phyloP scores from a whole-genome alignment of 306 rosid genomes.

The Potentilla sterilis region DNA sequence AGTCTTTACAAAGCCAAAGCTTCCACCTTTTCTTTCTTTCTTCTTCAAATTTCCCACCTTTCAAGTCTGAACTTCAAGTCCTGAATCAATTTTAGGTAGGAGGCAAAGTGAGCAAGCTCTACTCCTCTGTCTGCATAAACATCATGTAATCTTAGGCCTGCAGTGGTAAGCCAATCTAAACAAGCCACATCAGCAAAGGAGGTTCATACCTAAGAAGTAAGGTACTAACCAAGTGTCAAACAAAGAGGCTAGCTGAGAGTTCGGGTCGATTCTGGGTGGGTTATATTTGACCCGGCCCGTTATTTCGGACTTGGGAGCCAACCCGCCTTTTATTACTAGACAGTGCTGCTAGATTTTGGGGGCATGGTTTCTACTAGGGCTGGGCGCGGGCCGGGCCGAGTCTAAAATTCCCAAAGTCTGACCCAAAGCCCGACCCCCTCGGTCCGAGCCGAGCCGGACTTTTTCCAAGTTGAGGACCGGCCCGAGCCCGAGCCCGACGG shows the following conservation, averaged over 20 bases:
- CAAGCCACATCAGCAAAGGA: neutral
- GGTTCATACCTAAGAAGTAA: conserved; percentile 6
- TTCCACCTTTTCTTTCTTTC: conserved; percentile 12
- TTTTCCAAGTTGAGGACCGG: too few relatives aligned
- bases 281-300: neutral
- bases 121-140: neutral
- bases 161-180: neutral
- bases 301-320: neutral
- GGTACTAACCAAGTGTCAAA: conserved; percentile 15
- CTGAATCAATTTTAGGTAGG: neutral
- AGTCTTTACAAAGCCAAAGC: neutral
- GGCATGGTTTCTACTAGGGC: neutral
- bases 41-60: conserved; percentile 14
- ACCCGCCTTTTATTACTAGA: neutral
- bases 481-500: too few relatives aligned
- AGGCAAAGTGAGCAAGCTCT: neutral
- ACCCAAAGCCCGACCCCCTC: too few relatives aligned
- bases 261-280: neutral
- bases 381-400: too few relatives aligned
- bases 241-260: neutral
- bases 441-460: too few relatives aligned
- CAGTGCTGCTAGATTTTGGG: neutral
- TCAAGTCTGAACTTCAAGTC: conserved; percentile 13
- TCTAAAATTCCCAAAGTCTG: too few relatives aligned
- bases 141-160: neutral